Evolutionary conservation across 1,284 basidiomycete species (phyloP), one percentile per base, ranked within the genome.

Genomic region (Ustilago cynodontis): DNA sequence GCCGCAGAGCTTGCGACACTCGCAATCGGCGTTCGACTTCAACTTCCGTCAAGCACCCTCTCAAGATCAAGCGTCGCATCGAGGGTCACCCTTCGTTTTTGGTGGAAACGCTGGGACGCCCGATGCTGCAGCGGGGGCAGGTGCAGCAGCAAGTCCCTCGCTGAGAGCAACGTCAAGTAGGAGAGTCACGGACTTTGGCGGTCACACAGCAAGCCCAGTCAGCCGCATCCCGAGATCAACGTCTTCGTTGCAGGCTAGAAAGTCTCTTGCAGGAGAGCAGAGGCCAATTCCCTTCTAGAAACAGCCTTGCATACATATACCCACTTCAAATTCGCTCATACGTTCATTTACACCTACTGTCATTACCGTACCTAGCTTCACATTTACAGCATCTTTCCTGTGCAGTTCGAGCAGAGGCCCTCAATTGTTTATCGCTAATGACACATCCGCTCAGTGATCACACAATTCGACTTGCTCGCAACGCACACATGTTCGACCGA

Each of bases 211-310:
- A 26, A 66, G 64, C 22, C 62, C 58, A 10, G 24, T n/a, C 28
- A 71, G 69, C 43, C 55, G 70, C 45, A 71, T 66, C 18, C 70
- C 70, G 2, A 35, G 70, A 29, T 63, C 59, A 20, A 57, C 60
- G 1, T 55, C 59, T 29, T 56, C 61, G 6, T 28, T 63, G 35
- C 43, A 63, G 49, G 28, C 54, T 8, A 54, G 70, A 26, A 71
- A 56, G 24, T 49, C 47, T 28, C 45, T 51, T 16, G 51, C 41
- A 5, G 39, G 64, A 3, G 54, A 60, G 9, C 47, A 60, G n/a
- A 55, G 39, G 11, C 51, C 59, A n/a, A 49, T 39, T 10, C 54
- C 51, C 13, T 47, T 59, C 41, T 65, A 43, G 35, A 55, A 26
- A 49, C 47, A 49, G 26, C 47, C 20, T 49, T 18, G n/a, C 26